Percentiles rank a stretch among this genome's conserved stretches.
Conservation (phyloP, 176 grass and related monocot genomes). For the Lolium perenne region DNA sequence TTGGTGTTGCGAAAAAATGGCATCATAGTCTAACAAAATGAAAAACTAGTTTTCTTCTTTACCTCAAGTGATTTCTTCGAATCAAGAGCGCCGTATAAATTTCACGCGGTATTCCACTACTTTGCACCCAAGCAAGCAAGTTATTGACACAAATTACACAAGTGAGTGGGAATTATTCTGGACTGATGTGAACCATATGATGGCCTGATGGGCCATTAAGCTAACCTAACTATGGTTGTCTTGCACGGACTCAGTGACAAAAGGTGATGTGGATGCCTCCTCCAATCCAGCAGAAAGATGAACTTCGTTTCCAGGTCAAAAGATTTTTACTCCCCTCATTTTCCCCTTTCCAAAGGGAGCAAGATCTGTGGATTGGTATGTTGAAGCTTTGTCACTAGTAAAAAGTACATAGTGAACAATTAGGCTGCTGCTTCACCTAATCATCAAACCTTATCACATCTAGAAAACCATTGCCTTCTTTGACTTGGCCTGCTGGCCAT, state of each 20-base stretch:
- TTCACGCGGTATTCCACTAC: neutral
- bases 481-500: constrained; percentile 12
- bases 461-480: constrained; percentile 13
- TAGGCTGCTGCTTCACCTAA: constrained; percentile 26
- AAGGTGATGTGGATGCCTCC: constrained; percentile 29
- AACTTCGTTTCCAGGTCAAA: constrained; percentile 18
- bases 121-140: constrained; percentile 32
- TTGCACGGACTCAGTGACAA: constrained; percentile 11
- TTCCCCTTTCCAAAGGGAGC: constrained; percentile 39
- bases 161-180: constrained; percentile 28
- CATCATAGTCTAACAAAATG: neutral
- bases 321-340: constrained; percentile 45
- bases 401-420: constrained; percentile 31
- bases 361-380: constrained; percentile 41
- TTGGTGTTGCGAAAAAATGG: neutral
- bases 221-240: neutral
- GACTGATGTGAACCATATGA: constrained; percentile 19
- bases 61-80: neutral
- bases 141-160: neutral
- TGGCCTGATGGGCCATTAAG: neutral
- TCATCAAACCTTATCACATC: constrained; percentile 41
- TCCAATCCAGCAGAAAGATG: constrained; percentile 36
- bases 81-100: neutral
- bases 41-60: neutral
- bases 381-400: constrained; percentile 28